These are phyloP conservation scores for Tuber aestivum DNA, from an alignment of 495 filamentous ascomycete genomes.

Conservation along the genomic window DNA sequence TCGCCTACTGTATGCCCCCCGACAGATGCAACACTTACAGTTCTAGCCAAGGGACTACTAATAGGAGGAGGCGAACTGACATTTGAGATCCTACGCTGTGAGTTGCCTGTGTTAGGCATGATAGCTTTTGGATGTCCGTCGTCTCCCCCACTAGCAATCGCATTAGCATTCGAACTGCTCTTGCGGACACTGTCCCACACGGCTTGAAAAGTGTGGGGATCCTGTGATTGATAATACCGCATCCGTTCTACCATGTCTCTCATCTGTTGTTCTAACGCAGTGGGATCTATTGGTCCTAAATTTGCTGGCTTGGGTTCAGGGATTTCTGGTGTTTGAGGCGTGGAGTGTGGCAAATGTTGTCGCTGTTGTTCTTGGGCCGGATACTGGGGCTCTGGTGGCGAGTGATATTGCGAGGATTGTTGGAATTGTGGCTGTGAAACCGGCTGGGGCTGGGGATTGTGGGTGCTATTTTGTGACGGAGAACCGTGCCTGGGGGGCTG, in stretches of 20 bases:
- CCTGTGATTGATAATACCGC: constrained; percentile 35
- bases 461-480: background rate
- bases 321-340: constrained; percentile 1
- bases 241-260: constrained; percentile 39
- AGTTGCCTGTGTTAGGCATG: constrained; percentile 8
- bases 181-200: constrained; percentile 39
- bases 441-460: background rate
- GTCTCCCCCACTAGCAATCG: constrained; percentile 21
- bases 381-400: constrained; percentile 2
- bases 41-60: background rate
- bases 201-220: constrained; percentile 29
- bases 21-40: background rate
- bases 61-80: background rate
- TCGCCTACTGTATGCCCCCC: background rate
- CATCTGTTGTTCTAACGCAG: constrained; percentile 36
- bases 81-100: background rate
- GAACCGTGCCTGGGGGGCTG: background rate
- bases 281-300: constrained; percentile 20
- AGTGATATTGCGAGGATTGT: constrained; percentile 1
- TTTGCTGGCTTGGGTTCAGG: constrained; percentile 15
- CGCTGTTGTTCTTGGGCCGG: constrained; percentile 2
- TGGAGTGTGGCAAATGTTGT: constrained; percentile 6
- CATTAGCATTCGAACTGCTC: constrained; percentile 11
- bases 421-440: constrained; percentile 5
- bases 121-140: constrained; percentile 5